Percentiles rank a stretch among this genome's conserved stretches.
phyloP scores from a whole-genome alignment of 495 filamentous ascomycete species.

The Parathielavia hyrcaniae region DNA sequence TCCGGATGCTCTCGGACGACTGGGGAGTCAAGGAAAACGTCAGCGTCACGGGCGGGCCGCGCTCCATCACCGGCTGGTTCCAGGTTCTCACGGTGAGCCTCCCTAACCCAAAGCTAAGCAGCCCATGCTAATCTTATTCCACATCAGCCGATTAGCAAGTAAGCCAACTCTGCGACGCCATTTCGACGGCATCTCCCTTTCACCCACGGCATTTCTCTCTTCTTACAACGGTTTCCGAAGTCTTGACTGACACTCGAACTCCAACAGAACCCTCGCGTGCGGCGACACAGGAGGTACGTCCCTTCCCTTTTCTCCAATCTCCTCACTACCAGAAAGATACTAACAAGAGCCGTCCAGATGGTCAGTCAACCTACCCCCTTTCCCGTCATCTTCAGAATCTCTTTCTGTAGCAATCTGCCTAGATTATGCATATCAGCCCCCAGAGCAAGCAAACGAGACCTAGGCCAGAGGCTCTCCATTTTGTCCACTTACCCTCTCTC shows the following conservation, averaged over 20 bases:
- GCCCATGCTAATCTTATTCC: neutral
- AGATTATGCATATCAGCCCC: neutral
- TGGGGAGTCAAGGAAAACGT: conserved; percentile 56
- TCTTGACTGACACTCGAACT: neutral
- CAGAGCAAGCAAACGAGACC: neutral
- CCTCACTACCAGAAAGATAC: neutral
- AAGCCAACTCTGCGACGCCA: neutral
- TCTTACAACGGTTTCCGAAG: neutral
- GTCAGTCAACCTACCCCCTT: neutral
- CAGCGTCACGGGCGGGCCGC: conserved; percentile 32
- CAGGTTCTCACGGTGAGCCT: conserved; percentile 53
- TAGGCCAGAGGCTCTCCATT: too few relatives aligned
- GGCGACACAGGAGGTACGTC: conserved; percentile 32
- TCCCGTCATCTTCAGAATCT: too few relatives aligned
- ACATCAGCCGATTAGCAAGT: conserved; percentile 26
- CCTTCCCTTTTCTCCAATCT: too few relatives aligned
- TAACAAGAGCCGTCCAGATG: conserved; percentile 2
- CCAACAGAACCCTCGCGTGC: conserved; percentile 29
- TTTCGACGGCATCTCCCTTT: too few relatives aligned
- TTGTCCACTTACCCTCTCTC: neutral
- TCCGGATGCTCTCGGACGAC: conserved; percentile 62
- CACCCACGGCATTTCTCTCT: neutral
- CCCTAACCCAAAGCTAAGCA: neutral
- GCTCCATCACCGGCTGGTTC: conserved; percentile 56
- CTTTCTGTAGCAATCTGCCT: neutral